Evolutionary conservation across 2,329 filamentous ascomycete species (phyloP), one percentile per base, ranked within the genome.

Genomic region (Aspergillus glaucus): DNA sequence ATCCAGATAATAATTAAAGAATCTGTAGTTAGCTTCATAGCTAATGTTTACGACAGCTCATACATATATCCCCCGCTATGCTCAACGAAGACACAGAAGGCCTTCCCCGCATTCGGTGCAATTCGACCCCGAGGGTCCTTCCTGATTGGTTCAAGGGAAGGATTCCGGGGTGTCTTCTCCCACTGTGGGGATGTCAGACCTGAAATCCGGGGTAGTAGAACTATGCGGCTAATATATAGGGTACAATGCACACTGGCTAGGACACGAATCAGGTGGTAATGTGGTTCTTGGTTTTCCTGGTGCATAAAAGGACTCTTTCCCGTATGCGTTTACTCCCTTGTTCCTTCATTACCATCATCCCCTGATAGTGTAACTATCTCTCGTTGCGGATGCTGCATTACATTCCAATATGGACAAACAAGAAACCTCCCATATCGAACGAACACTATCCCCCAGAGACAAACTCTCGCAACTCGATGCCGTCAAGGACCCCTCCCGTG

Each of bases 401-500:
- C 19, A 44, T 15, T 15, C 43, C 4, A 46, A 45, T 7, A 53
- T 58, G 47, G 49, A 45, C 43, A 62, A 58, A n/a, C 48, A 59
- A 40, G 67, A 69, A 36, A 62, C 72, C 50, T 62, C 66, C 6
- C 70, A 78, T 48, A 69, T 81, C 48, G 78, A 80, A 64, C 67
- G 71, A 22, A 73, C 76, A 4, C 51, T 75, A 45, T 78, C 75
- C 1, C 64, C 61, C 15, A 67, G 64, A 15, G 71, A 74, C 48
- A 66, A 70, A 42, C 63, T 71, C 22, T 71, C 76, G 48, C 76
- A 75, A 47, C 78, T 79, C 47, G 72, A 77, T 46, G 73, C 21
- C 17, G 39, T 78, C 51, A 36, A 36, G 15, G 74, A 86, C 75
- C 76, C 79, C 54, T 66, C 74, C 21, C 77, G 78, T 58, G 76